Percentiles rank a stretch among this genome's conserved stretches.
phyloP scores from a whole-genome alignment of 441 rosid genomes.

The Corymbia citriodora region DNA sequence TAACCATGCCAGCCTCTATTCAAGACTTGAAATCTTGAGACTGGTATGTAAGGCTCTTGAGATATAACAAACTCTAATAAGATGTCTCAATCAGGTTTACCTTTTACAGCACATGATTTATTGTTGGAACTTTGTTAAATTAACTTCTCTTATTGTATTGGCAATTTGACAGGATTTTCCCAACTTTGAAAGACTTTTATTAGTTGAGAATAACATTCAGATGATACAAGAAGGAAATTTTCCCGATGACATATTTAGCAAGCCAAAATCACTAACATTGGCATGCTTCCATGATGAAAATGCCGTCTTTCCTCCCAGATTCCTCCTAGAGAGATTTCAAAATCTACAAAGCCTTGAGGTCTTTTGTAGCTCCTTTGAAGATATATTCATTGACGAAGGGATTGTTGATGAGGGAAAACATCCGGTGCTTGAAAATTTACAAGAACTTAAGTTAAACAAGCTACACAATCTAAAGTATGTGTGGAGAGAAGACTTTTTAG shows the following conservation, averaged over 20 bases:
- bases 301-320: fast-evolving
- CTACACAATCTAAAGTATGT: background rate
- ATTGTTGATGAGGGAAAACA: background rate
- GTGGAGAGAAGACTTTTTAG: background rate
- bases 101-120: fast-evolving
- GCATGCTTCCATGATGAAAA: background rate
- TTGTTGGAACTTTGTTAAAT: fast-evolving
- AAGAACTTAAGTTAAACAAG: background rate
- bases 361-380: background rate
- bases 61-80: background rate
- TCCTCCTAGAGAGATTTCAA: background rate
- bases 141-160: background rate
- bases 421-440: background rate
- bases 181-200: background rate
- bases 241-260: background rate
- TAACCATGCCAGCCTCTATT: background rate
- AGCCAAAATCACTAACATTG: background rate
- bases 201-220: fast-evolving
- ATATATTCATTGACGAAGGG: background rate
- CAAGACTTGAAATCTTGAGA: background rate
- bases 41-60: background rate
- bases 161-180: background rate
- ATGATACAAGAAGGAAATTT: background rate
- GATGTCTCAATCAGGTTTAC: background rate
- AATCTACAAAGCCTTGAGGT: background rate